Conservation (phyloP, 371 early-diverging fungal genomes). For the Saksenaea oblongispora region DNA sequence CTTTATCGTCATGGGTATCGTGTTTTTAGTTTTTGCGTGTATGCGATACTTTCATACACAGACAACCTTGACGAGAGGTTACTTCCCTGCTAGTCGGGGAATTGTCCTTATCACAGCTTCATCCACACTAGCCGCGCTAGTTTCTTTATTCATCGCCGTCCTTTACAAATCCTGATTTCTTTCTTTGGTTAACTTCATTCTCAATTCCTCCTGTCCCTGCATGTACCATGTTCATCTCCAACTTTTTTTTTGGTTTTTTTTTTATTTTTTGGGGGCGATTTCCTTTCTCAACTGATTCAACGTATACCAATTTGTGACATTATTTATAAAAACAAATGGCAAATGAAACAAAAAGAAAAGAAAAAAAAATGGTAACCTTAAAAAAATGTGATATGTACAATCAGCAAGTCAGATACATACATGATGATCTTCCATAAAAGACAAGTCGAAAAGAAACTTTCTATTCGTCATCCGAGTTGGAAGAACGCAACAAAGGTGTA, state of each 20-base stretch:
- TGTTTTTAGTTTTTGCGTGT: slow-evolving; percentile 63
- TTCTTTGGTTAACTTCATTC: neutral
- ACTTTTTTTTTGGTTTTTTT: neutral
- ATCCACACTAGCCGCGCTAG: slow-evolving; percentile 37
- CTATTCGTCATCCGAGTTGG: slow-evolving; percentile 5
- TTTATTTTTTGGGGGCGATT: too few relatives aligned
- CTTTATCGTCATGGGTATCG: slow-evolving; percentile 64
- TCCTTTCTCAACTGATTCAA: neutral
- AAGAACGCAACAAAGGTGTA: slow-evolving; percentile 29
- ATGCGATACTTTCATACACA: slow-evolving; percentile 77
- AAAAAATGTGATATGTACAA: neutral
- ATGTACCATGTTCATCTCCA: neutral
- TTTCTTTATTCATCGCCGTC: slow-evolving; percentile 22
- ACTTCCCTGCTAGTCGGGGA: slow-evolving; percentile 73
- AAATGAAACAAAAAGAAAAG: neutral
- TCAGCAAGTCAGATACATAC: neutral
- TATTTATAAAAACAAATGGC: neutral
- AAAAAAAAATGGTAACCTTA: neutral
- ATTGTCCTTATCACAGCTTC: slow-evolving; percentile 51
- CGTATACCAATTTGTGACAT: neutral
- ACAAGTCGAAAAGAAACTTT: neutral
- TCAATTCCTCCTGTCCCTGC: neutral
- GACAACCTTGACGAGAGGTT: slow-evolving; percentile 63
- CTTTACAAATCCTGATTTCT: slow-evolving; percentile 5
- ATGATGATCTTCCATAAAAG: neutral